Base-by-base conservation (phyloP, 2,329 filamentous ascomycete genomes). In the Sporothrix globosa region DNA sequence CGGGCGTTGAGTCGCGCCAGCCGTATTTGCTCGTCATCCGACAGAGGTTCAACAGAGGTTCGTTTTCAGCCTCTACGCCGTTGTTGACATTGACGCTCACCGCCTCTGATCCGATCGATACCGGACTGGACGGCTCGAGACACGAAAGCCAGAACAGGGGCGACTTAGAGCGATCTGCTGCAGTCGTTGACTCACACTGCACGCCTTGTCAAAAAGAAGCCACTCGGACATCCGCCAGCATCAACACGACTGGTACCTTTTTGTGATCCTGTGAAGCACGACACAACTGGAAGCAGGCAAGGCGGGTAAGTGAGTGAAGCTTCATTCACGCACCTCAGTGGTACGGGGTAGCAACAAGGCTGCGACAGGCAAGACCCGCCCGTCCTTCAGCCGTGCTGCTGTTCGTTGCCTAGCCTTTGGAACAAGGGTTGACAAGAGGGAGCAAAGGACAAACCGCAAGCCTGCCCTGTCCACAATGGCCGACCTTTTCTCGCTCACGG, bases 401-500 rank as follows among this genome's bases (percentile, higher is more conserved):
- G 44, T 52, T 66, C 39, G 44, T 21, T 66, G 61, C 61, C 61
- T 66, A 66, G 46, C 27, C 60, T 13, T 21, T 48, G 41, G 21
- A 30, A 0, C 3, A 30, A 30, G 27, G 27, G 3, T 30, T 30
- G 27, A 30, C 27, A 3, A 30, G 27, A 30, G 27, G 34, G 34
- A 34, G 6, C 34, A 34, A 34, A 34, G 34, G 34, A 34, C 34
- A 34, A 34, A 34, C 34, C 27, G 27, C 27, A 30, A 2, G 27
- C 7, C 4, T 34, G 34, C 34, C 34, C 34, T 30, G 13, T 17
- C 17, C 65, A 52, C 39, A 21, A 60, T 30, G 39, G 30, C 44
- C 48, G 68, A 68, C 27, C 52, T 58, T 24, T 70, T 74, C 34
- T 69, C 71, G 5, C 60, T 77, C 69, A 76, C 79, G 70, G 78